These are phyloP conservation scores for Cryphonectria carpinicola DNA, from an alignment of 2,329 filamentous ascomycete genomes.

Conservation along the genomic window DNA sequence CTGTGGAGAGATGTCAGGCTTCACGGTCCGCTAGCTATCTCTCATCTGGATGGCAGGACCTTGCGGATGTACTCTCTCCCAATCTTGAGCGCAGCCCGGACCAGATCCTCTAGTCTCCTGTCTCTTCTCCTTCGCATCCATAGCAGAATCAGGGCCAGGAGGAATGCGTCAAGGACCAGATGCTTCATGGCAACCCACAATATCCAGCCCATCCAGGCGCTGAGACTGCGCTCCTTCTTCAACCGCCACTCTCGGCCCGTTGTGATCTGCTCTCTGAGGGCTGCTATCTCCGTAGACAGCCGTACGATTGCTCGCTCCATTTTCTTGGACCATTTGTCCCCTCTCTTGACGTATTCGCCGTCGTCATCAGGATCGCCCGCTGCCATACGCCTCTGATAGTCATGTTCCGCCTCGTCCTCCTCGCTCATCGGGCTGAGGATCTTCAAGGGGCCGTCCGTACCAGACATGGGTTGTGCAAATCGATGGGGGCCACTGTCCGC, in stretches of 20 bases:
- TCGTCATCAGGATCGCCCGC: conserved; percentile 46
- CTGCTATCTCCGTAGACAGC: conserved; percentile 90
- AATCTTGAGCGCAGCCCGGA: conserved; percentile 64
- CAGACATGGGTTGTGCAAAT: conserved; percentile 51
- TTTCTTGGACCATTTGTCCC: conserved; percentile 73
- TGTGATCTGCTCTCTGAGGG: conserved; percentile 87
- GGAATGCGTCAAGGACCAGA: conserved; percentile 69
- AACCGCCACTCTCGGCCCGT: conserved; percentile 72
- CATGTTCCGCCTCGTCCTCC: conserved; percentile 68
- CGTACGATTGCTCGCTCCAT: conserved; percentile 86
- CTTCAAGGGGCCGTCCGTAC: conserved; percentile 63
- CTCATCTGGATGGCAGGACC: conserved; percentile 61
- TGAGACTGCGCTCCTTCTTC: conserved; percentile 65
- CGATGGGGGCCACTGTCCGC: conserved; percentile 44
- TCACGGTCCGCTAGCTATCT: not conserved
- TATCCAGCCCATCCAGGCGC: conserved; percentile 72
- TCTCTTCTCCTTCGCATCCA: conserved; percentile 77
- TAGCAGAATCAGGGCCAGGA: conserved; percentile 67
- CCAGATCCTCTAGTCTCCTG: conserved; percentile 72
- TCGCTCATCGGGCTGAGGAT: conserved; percentile 87
- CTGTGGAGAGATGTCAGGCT: not conserved
- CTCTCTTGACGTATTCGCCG: conserved; percentile 46
- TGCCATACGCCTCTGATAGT: conserved; percentile 51
- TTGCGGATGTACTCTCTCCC: conserved; percentile 62
- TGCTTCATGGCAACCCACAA: conserved; percentile 75